phyloP scores from a whole-genome alignment of 2,329 filamentous ascomycete genomes.

The Pestalotiopsis sp. region DNA sequence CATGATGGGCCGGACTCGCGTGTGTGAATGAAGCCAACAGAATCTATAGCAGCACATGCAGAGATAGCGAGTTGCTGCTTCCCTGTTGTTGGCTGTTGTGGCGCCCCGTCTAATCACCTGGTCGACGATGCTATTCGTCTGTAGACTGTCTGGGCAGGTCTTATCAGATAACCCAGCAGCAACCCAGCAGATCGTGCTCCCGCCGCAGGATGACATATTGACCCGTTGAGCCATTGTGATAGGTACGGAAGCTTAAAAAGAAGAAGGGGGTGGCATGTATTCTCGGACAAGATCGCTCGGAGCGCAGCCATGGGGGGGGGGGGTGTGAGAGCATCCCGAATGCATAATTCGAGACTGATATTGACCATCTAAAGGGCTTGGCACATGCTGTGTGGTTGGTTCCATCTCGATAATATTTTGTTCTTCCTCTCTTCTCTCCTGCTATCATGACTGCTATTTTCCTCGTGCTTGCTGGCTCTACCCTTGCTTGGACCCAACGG shows the following conservation, averaged over 20 bases:
- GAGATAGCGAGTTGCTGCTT: constrained; percentile 2
- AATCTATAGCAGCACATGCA: not conserved
- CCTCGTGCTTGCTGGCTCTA: not conserved
- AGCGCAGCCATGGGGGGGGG: not conserved
- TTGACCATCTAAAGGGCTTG: constrained; percentile 1
- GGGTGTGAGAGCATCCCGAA: not conserved
- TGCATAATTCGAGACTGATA: constrained; percentile 8
- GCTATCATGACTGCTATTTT: not conserved
- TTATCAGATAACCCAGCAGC: constrained; percentile 12
- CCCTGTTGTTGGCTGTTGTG: constrained; percentile 8
- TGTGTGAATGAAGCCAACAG: not conserved
- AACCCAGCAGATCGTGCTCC: not conserved
- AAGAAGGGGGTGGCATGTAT: not conserved
- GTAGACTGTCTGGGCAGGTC: not conserved
- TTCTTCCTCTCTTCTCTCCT: not conserved
- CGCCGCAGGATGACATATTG: constrained; percentile 9
- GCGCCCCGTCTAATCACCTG: not conserved
- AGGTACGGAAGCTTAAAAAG: constrained; percentile 1
- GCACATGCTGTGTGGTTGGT: constrained; percentile 8
- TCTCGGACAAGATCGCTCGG: not conserved
- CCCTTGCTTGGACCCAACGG: not conserved
- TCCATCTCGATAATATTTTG: not conserved
- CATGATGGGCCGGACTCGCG: not conserved
- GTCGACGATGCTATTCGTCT: constrained; percentile 12
- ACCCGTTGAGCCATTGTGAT: not conserved